Percentiles rank a stretch among this genome's conserved stretches.
Evolutionary conservation across 106 monocot species (phyloP).

Genomic region (Dioscorea dumetorum): DNA sequence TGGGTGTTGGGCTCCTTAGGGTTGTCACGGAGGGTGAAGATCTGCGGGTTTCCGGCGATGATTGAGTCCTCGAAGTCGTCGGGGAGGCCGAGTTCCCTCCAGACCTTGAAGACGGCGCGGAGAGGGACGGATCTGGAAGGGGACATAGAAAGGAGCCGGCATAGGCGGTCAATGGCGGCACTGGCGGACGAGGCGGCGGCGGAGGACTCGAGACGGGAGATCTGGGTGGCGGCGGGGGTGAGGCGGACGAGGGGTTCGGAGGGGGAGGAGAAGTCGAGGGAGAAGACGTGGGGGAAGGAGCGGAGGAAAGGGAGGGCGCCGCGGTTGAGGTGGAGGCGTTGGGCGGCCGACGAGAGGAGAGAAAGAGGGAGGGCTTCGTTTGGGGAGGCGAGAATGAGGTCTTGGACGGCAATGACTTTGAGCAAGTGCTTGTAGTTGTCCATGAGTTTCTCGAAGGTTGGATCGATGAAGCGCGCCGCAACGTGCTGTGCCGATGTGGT

Average conservation of each 20-base stretch:
- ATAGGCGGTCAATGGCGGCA: constrained; percentile 18
- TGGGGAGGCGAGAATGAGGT: constrained; percentile 63
- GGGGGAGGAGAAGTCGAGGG: constrained; percentile 24
- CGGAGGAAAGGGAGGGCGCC: constrained; percentile 57
- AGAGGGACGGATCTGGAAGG: constrained; percentile 37
- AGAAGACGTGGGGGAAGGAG: constrained; percentile 57
- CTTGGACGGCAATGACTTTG: constrained; percentile 42
- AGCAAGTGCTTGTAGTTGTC: constrained; percentile 54
- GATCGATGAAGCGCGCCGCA: constrained; percentile 48
- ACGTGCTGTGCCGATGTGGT: constrained; percentile 63
- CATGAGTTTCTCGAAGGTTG: constrained; percentile 85
- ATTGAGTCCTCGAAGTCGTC: constrained; percentile 79
- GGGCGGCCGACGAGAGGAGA: constrained; percentile 33
- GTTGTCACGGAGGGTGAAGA: constrained; percentile 56
- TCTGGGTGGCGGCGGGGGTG: constrained; percentile 32
- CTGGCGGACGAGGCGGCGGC: constrained; percentile 8
- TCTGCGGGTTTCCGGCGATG: constrained; percentile 28
- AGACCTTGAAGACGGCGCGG: constrained; percentile 63
- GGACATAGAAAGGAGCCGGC: constrained; percentile 38
- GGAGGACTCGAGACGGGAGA: constrained; percentile 26
- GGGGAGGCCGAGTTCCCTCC: constrained; percentile 71
- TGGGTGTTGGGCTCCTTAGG: constrained; percentile 66
- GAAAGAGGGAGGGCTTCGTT: constrained; percentile 35
- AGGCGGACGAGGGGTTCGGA: constrained; percentile 26
- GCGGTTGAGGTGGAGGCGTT: constrained; percentile 49